Evolutionary conservation across 345 rosid species (phyloP).

Genomic region (Bretschneidera sinensis): DNA sequence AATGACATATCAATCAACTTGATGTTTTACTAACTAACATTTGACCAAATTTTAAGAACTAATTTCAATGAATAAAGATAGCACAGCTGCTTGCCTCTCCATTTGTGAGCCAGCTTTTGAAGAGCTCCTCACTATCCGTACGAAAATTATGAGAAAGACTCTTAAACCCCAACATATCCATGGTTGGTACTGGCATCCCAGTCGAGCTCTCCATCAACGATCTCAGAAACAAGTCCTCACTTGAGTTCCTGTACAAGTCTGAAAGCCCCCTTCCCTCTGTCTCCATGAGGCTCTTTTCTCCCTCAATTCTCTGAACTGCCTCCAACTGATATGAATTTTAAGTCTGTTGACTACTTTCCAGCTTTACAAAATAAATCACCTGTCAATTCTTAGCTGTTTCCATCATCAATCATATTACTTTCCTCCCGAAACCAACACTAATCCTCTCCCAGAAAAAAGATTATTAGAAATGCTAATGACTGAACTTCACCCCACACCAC

Average conservation of each 20-base stretch:
- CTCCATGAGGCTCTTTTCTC: conserved; percentile 30
- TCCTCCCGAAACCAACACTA: too few relatives aligned
- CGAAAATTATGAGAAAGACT: conserved; percentile 50
- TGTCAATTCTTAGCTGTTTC: too few relatives aligned
- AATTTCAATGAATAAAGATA: not conserved
- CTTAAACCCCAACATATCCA: conserved; percentile 62
- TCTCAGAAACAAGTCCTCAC: conserved; percentile 62
- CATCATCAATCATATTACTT: too few relatives aligned
- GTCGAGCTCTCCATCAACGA: conserved; percentile 57
- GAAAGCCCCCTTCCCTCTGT: conserved; percentile 46
- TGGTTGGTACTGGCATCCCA: conserved; percentile 44
- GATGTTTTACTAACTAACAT: not conserved
- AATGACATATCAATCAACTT: too few relatives aligned
- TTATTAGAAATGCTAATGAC: too few relatives aligned
- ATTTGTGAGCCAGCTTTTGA: conserved; percentile 67
- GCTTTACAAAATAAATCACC: conserved; percentile 1
- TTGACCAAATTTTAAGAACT: not conserved
- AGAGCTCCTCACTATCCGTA: conserved; percentile 68
- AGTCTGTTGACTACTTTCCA: conserved; percentile 15
- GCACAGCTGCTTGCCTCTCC: conserved; percentile 56
- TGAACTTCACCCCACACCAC: too few relatives aligned
- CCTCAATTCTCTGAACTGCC: conserved; percentile 19
- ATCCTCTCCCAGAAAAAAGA: too few relatives aligned
- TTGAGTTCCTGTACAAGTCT: conserved; percentile 50
- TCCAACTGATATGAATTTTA: conserved; percentile 10